Base-by-base conservation (phyloP, 1,284 basidiomycete genomes). In the Kalmanozyma brasiliensis region DNA sequence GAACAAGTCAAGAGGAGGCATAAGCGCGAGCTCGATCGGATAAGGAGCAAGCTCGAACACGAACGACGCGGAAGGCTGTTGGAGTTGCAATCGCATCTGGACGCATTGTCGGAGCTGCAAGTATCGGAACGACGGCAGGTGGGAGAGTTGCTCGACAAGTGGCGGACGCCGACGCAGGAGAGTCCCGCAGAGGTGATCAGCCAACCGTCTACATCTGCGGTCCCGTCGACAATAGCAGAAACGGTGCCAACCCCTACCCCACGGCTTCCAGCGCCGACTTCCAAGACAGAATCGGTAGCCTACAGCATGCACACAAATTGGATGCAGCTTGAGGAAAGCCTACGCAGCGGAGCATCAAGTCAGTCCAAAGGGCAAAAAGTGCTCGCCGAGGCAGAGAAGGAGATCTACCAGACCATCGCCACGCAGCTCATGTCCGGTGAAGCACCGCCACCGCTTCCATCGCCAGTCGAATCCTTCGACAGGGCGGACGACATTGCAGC, bases 1-100 rank as follows among this genome's bases (percentile, higher is more conserved):
- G 76, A 77, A 49, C 66, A 74, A 42, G 42, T 48, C 30, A 76
- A 69, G 36, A 44, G 71, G 23, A 65, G 46, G 30, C 60, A 66
- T 14, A 69, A 66, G 37, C 62, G 71, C 42, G 62, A 66, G 30
- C 58, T 73, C 38, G 63, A 70, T 30, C 36, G 52, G 2, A 62
- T 58, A 24, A 60, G 72, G 19, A 71, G 63, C 43, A 37, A 37
- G 20, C 49, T 74, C 37, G 63, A 72, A 29, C 52, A 49, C 20
- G 57, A 66, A 17, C 59, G 73, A 36, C 44, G 44, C 0, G 47
- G 41, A 16, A 42, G 69, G 6, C 43, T 72, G 13, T 56, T 59
- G 20, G 45, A 53, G 38, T 60, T 72, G 4, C 44, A 61, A 13
- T 9, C 48, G 8, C 49, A 52, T 38, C 44, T 69, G 8, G 61